Conservation (phyloP, 768 basidiomycete genomes). For the Pisolithus sp. region DNA sequence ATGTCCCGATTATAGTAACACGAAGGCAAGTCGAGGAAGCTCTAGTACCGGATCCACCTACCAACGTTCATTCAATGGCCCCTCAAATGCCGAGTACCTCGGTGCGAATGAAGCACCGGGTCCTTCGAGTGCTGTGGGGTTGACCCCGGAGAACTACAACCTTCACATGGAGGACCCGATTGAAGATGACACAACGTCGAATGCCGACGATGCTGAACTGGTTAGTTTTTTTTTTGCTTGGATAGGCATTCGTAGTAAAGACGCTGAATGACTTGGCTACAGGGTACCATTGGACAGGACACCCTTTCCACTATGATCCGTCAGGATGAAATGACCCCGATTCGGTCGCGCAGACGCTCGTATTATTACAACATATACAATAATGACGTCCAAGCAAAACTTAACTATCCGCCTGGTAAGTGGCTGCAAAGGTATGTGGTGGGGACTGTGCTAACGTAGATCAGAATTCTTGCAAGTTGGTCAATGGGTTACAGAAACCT, state of each 20-base stretch:
- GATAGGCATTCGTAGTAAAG: background rate
- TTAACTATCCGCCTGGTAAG: constrained; percentile 56
- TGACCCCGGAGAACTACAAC: constrained; percentile 12
- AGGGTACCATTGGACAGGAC: constrained; percentile 73
- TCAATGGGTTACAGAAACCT: constrained; percentile 53
- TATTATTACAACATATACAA: constrained; percentile 38
- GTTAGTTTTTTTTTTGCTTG: constrained; percentile 11
- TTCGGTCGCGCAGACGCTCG: constrained; percentile 51
- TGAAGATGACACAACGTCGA: constrained; percentile 6
- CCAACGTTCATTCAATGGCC: constrained; percentile 2
- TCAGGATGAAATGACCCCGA: constrained; percentile 60
- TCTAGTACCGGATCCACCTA: constrained; percentile 7
- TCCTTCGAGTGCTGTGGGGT: background rate
- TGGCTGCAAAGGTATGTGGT: background rate
- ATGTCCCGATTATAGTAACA: constrained; percentile 45
- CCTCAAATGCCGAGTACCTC: background rate
- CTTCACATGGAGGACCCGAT: constrained; percentile 11
- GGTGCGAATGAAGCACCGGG: background rate
- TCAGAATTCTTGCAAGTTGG: constrained; percentile 54
- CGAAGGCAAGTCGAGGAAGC: constrained; percentile 20
- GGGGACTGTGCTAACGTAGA: constrained; percentile 1
- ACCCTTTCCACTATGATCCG: constrained; percentile 68
- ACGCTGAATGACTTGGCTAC: constrained; percentile 3
- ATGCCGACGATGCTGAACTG: constrained; percentile 18
- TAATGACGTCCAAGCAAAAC: constrained; percentile 40